Percentiles rank a stretch among this genome's conserved stretches.
Evolutionary conservation across 2,329 filamentous ascomycete genomes (phyloP).

Genomic region (Coccinonectria pachysandricola): DNA sequence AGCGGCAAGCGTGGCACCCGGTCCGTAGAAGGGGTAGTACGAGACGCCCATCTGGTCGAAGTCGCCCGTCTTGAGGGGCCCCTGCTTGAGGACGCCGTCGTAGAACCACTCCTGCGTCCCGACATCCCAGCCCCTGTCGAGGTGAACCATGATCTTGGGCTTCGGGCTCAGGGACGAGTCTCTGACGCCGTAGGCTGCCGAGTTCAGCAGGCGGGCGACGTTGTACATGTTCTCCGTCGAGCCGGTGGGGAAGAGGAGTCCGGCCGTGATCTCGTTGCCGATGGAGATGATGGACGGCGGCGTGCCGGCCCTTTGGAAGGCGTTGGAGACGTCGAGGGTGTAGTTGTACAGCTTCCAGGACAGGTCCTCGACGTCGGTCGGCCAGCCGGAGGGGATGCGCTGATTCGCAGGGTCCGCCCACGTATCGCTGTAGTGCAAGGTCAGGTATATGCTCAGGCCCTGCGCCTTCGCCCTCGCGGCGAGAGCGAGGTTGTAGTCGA

Average conservation of each 20-base stretch:
- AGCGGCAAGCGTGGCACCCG: slow-evolving; percentile 45
- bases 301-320: slow-evolving; percentile 46
- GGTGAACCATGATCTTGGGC: slow-evolving; percentile 63
- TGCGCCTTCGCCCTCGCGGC: slow-evolving; percentile 53
- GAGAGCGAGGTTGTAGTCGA: slow-evolving; percentile 61
- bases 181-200: slow-evolving; percentile 53
- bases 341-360: slow-evolving; percentile 58
- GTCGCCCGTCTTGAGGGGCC: slow-evolving; percentile 39
- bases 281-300: slow-evolving; percentile 55
- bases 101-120: slow-evolving; percentile 57
- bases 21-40: slow-evolving; percentile 63
- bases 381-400: slow-evolving; percentile 53
- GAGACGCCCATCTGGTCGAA: slow-evolving; percentile 65
- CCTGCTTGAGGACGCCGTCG: slow-evolving; percentile 41
- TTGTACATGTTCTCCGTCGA: slow-evolving; percentile 44
- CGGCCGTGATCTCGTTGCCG: slow-evolving; percentile 62
- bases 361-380: slow-evolving; percentile 45
- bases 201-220: slow-evolving; percentile 53
- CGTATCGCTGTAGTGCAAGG: slow-evolving; percentile 58
- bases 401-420: slow-evolving; percentile 62
- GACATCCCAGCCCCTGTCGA: slow-evolving; percentile 70
- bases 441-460: slow-evolving; percentile 50
- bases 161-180: slow-evolving; percentile 45
- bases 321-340: slow-evolving; percentile 50
- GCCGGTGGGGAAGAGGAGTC: slow-evolving; percentile 55